phyloP scores from a whole-genome alignment of 192 early-diverging fungal species.

The Backusella luteola region DNA sequence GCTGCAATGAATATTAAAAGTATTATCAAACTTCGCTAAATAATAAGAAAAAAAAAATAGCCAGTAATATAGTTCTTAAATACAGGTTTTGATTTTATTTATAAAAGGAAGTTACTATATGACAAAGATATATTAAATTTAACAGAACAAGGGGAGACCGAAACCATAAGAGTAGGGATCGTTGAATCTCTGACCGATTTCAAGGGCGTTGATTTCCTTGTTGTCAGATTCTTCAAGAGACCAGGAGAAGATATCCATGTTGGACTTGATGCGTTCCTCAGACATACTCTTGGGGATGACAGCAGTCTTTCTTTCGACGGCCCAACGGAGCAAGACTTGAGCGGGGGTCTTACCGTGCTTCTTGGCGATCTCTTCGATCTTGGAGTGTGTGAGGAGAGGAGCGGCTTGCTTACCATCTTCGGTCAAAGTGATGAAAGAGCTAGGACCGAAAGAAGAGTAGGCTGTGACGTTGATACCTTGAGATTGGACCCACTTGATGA shows the following conservation, averaged over 20 bases:
- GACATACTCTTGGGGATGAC: constrained; percentile 70
- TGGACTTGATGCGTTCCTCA: constrained; percentile 50
- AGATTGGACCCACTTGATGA: constrained; percentile 56
- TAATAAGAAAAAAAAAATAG: neutral
- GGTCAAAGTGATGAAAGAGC: constrained; percentile 24
- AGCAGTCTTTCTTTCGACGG: constrained; percentile 56
- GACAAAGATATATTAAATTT: constrained; percentile 19
- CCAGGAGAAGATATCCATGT: constrained; percentile 54
- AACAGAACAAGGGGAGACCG: constrained; percentile 44
- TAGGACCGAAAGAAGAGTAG: constrained; percentile 71
- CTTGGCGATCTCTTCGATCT: constrained; percentile 53
- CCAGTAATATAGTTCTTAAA: neutral
- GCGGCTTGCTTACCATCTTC: constrained; percentile 34
- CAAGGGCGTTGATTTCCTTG: constrained; percentile 42
- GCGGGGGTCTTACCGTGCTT: constrained; percentile 51
- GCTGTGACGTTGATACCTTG: constrained; percentile 64
- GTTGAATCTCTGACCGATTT: constrained; percentile 45
- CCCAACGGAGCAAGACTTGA: constrained; percentile 64
- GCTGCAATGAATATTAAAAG: too few species aligned
- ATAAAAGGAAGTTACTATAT: neutral
- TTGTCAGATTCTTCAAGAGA: constrained; percentile 45
- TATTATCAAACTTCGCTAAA: too few species aligned
- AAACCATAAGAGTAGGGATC: constrained; percentile 44
- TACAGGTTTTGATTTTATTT: constrained; percentile 8
- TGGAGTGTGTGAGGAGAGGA: constrained; percentile 44